Percentiles rank a stretch among this genome's conserved stretches.
phyloP scores from a whole-genome alignment of 2,329 filamentous ascomycete genomes.

The Aspergillus fumigatus region DNA sequence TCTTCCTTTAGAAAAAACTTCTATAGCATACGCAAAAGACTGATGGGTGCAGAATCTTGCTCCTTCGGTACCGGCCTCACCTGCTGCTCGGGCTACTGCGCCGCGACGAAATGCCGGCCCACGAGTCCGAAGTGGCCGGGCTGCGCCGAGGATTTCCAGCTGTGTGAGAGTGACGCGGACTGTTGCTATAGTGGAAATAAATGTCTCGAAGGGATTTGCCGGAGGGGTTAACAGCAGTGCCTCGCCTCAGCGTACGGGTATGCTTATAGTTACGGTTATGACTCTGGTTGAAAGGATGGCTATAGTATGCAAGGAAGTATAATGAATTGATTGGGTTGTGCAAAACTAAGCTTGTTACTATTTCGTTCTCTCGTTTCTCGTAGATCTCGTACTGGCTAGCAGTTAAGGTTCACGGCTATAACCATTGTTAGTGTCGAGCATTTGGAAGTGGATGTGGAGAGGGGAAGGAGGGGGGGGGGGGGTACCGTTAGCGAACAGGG shows the following conservation, averaged over 20 bases:
- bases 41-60: slow-evolving; percentile 5
- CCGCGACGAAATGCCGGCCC: slow-evolving; percentile 24
- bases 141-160: slow-evolving; percentile 24
- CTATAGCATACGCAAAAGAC: no score
- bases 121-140: slow-evolving; percentile 25
- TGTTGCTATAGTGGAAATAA: slow-evolving; percentile 27
- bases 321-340: no score
- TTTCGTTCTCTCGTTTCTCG: not conserved
- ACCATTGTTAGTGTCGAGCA: not conserved
- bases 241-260: not conserved
- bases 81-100: slow-evolving; percentile 29
- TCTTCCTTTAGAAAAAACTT: no score
- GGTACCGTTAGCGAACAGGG: slow-evolving; percentile 49
- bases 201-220: slow-evolving; percentile 22
- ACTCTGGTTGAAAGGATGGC: no score
- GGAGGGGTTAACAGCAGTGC: not conserved
- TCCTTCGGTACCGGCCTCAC: slow-evolving; percentile 13
- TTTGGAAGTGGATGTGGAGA: no score
- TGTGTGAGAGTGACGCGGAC: slow-evolving; percentile 21
- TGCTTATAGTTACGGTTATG: not conserved
- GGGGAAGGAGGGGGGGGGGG: not conserved
- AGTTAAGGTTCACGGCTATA: slow-evolving; percentile 9
- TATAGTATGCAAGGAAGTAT: no score
- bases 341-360: not conserved
- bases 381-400: slow-evolving; percentile 1